phyloP scores from a whole-genome alignment of 1,284 basidiomycete genomes.

The Schizophyllum commune region DNA sequence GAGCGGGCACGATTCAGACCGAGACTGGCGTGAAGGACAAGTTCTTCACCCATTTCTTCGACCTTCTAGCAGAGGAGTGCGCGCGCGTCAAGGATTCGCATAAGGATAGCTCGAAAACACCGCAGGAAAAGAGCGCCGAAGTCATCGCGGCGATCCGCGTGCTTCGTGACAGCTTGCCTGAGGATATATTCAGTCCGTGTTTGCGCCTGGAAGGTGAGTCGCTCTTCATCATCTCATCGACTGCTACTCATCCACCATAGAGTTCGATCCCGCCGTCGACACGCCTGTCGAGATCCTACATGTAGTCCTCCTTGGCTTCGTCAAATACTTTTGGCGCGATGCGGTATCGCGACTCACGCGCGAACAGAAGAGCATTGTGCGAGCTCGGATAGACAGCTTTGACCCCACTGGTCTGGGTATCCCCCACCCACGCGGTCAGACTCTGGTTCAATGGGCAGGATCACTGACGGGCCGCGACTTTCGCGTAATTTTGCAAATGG shows the following conservation, averaged over 20 bases:
- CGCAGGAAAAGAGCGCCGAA: slow-evolving; percentile 3
- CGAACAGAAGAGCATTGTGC: slow-evolving; percentile 8
- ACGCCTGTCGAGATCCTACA: slow-evolving; percentile 30
- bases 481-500: slow-evolving; percentile 25
- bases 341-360: slow-evolving; percentile 17
- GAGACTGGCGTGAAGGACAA: slow-evolving; percentile 23
- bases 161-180: slow-evolving; percentile 8
- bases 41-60: slow-evolving; percentile 17
- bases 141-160: slow-evolving; percentile 13
- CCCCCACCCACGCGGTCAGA: slow-evolving; percentile 18
- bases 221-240: neutral
- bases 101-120: slow-evolving; percentile 7
- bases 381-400: slow-evolving; percentile 15
- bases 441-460: slow-evolving; percentile 26
- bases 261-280: slow-evolving; percentile 27
- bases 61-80: slow-evolving; percentile 11
- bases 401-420: slow-evolving; percentile 23
- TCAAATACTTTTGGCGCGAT: slow-evolving; percentile 32
- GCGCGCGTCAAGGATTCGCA: slow-evolving; percentile 10
- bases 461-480: slow-evolving; percentile 29
- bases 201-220: slow-evolving; percentile 15
- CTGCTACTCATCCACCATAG: slow-evolving; percentile 7
- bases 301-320: slow-evolving; percentile 27
- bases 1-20: slow-evolving; percentile 13
- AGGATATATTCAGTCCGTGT: slow-evolving; percentile 15